These are phyloP conservation scores for Colletotrichum lini DNA, from an alignment of 2,329 filamentous ascomycete species.

Conservation along the genomic window DNA sequence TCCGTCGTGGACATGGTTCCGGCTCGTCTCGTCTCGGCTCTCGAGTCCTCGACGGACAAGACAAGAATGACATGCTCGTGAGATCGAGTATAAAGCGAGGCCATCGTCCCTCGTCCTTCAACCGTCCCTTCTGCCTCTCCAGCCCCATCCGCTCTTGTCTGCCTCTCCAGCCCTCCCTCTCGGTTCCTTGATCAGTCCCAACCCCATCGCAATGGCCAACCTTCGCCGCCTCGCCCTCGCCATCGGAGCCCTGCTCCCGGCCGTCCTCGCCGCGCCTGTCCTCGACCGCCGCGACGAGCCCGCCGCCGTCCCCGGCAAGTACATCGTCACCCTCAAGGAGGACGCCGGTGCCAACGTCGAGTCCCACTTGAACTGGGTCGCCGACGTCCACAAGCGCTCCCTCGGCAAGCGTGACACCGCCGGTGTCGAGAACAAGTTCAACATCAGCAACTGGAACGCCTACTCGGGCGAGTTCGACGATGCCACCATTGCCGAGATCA, in stretches of 20 bases:
- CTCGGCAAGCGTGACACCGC: conserved; percentile 49
- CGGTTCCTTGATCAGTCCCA: conserved; percentile 12
- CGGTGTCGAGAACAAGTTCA: conserved; percentile 39
- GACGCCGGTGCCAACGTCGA: conserved; percentile 49
- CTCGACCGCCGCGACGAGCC: conserved; percentile 50
- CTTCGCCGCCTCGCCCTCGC: conserved; percentile 50
- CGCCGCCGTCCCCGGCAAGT: conserved; percentile 56
- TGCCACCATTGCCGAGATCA: conserved; percentile 57
- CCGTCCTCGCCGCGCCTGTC: conserved; percentile 42
- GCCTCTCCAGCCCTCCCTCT: conserved; percentile 12
- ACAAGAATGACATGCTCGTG: not conserved
- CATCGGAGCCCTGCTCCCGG: conserved; percentile 52
- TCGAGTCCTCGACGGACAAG: not conserved
- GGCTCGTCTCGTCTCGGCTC: not conserved
- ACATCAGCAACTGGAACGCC: conserved; percentile 55
- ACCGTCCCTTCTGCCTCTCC: conserved; percentile 3
- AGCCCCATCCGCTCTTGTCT: conserved; percentile 21
- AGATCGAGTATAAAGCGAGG: conserved; percentile 31
- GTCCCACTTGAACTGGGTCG: conserved; percentile 49
- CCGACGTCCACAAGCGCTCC: conserved; percentile 51
- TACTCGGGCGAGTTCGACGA: conserved; percentile 61
- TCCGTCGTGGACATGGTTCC: not conserved
- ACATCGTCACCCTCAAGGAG: conserved; percentile 63
- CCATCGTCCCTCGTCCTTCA: not conserved
- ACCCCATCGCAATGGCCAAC: conserved; percentile 47